A percentile compares a stretch with the other conserved stretches of the same genome.
These are phyloP conservation scores for Raffaelea albimanens DNA, from an alignment of 2,329 filamentous ascomycete genomes.

Conservation along the genomic window DNA sequence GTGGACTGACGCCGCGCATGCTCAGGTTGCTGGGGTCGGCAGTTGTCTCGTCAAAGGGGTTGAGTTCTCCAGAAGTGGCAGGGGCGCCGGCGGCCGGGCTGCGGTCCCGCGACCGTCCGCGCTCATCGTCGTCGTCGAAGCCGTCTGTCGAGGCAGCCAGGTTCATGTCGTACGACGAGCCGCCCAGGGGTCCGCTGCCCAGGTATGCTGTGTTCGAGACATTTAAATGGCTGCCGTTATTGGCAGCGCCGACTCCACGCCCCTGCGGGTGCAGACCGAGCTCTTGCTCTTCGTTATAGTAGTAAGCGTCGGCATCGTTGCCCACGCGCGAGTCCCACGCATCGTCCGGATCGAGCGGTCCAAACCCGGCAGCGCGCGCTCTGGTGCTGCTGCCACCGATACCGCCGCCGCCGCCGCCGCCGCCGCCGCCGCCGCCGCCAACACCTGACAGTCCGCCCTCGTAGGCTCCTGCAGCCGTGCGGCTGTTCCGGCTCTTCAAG, in stretches of 20 bases:
- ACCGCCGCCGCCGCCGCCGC: too few species aligned
- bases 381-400: constrained; percentile 24
- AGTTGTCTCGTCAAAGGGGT: constrained; percentile 57
- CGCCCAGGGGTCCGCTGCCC: constrained; percentile 12
- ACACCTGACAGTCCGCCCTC: too few species aligned
- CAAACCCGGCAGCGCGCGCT: constrained; percentile 27
- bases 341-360: constrained; percentile 69
- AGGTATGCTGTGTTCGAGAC: constrained; percentile 11
- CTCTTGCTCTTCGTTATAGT: constrained; percentile 65
- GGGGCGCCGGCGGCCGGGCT: constrained; percentile 20
- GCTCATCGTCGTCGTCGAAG: constrained; percentile 20
- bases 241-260: constrained; percentile 24
- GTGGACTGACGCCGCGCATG: constrained; percentile 64
- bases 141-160: constrained; percentile 20
- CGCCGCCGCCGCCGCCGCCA: background rate
- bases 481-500: constrained; percentile 51
- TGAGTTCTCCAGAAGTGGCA: constrained; percentile 28
- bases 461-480: constrained; percentile 62
- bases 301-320: constrained; percentile 53
- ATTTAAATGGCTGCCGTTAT: constrained; percentile 11
- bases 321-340: constrained; percentile 79
- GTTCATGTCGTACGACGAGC: constrained; percentile 40
- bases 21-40: constrained; percentile 51
- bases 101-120: constrained; percentile 35
- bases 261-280: constrained; percentile 40